These are phyloP conservation scores for Geum urbanum DNA, from an alignment of 306 rosid species.

Conservation along the genomic window DNA sequence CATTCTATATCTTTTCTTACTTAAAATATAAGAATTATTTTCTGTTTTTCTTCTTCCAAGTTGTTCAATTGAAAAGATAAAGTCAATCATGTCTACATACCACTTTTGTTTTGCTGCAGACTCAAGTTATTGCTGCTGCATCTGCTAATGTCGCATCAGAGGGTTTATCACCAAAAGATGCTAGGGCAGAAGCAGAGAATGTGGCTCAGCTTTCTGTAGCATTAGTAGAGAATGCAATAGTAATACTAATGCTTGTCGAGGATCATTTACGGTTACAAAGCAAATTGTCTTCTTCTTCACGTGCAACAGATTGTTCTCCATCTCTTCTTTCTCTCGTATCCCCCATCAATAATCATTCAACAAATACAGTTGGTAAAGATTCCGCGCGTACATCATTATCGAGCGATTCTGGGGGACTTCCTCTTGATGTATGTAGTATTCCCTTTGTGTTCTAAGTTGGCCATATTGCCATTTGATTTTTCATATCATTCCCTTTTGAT, in stretches of 20 bases:
- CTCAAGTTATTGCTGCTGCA: slow-evolving; percentile 92
- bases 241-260: slow-evolving; percentile 97
- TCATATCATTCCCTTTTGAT: slow-evolving; percentile 9
- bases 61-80: slow-evolving; percentile 19
- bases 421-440: slow-evolving; percentile 60
- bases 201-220: slow-evolving; percentile 94
- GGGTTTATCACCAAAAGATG: slow-evolving; percentile 73
- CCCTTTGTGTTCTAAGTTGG: slow-evolving; percentile 9
- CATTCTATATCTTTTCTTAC: background rate
- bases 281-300: slow-evolving; percentile 58
- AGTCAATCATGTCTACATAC: slow-evolving; percentile 34
- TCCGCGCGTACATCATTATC: slow-evolving; percentile 44
- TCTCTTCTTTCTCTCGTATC: slow-evolving; percentile 78
- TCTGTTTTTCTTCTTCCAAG: slow-evolving; percentile 6
- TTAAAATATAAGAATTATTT: background rate
- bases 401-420: slow-evolving; percentile 59
- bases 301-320: slow-evolving; percentile 51
- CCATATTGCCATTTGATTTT: slow-evolving; percentile 15
- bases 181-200: slow-evolving; percentile 88
- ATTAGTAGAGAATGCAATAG: slow-evolving; percentile 92
- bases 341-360: slow-evolving; percentile 45
- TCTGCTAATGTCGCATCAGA: slow-evolving; percentile 96
- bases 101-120: slow-evolving; percentile 57
- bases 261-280: slow-evolving; percentile 93
- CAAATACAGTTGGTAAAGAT: slow-evolving; percentile 33